Conservation (phyloP, 2,329 filamentous ascomycete genomes). For the Scleromitrula shiraiana region DNA sequence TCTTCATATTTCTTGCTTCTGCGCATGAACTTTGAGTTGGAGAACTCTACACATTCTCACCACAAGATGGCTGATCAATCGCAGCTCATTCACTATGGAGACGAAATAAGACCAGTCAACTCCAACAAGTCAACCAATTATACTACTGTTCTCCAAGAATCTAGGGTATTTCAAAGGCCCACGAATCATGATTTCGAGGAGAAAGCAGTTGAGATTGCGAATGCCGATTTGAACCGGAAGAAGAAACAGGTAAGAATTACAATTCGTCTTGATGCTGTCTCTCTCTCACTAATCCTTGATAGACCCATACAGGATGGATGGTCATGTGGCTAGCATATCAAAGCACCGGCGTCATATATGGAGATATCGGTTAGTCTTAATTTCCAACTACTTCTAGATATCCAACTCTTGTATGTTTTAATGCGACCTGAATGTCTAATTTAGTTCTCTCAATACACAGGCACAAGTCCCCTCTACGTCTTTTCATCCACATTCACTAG, state of each 20-base stretch:
- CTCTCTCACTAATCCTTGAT: background rate
- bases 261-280: background rate
- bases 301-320: constrained; percentile 23
- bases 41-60: background rate
- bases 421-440: too few species aligned
- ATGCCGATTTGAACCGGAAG: constrained; percentile 25
- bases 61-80: constrained; percentile 15
- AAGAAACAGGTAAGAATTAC: constrained; percentile 24
- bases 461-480: constrained; percentile 58
- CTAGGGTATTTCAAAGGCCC: constrained; percentile 16
- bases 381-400: background rate
- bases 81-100: constrained; percentile 18
- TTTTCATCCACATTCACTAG: constrained; percentile 58
- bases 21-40: background rate
- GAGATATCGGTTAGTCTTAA: constrained; percentile 50
- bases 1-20: too few species aligned
- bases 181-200: constrained; percentile 19
- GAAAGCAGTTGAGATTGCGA: constrained; percentile 18
- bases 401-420: too few species aligned
- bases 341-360: constrained; percentile 59
- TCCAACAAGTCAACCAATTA: constrained; percentile 4
- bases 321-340: constrained; percentile 50
- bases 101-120: constrained; percentile 20
- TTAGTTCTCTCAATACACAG: too few species aligned
- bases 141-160: constrained; percentile 6